phyloP scores from a whole-genome alignment of 495 filamentous ascomycete species.

The Halenospora varia region DNA sequence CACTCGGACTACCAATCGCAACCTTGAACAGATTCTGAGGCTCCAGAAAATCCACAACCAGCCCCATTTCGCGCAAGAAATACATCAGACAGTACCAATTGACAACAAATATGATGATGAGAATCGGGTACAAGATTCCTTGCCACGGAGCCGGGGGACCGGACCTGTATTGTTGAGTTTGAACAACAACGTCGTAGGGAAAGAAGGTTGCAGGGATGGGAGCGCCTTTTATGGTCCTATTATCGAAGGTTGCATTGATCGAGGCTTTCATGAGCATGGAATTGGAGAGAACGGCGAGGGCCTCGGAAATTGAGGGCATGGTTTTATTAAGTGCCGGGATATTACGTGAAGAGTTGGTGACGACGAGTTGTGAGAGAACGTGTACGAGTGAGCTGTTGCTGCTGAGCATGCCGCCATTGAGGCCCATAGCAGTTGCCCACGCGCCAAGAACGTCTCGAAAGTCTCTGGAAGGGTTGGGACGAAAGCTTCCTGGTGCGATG shows the following conservation, averaged over 20 bases:
- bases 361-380: slow-evolving; percentile 34
- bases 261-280: slow-evolving; percentile 54
- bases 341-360: neutral
- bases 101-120: slow-evolving; percentile 53
- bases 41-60: slow-evolving; percentile 69
- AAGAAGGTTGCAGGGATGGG: slow-evolving; percentile 37
- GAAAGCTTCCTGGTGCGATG: neutral
- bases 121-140: slow-evolving; percentile 52
- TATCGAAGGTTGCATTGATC: slow-evolving; percentile 49
- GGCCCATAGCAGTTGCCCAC: slow-evolving; percentile 52
- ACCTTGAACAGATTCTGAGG: slow-evolving; percentile 65
- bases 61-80: slow-evolving; percentile 37
- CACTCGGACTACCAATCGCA: slow-evolving; percentile 49
- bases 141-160: slow-evolving; percentile 53
- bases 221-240: slow-evolving; percentile 33
- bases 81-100: slow-evolving; percentile 51
- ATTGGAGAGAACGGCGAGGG: slow-evolving; percentile 58
- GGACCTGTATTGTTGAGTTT: slow-evolving; percentile 55
- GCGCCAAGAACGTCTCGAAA: slow-evolving; percentile 17
- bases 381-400: slow-evolving; percentile 54
- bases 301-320: slow-evolving; percentile 60
- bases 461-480: neutral
- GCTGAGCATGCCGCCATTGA: slow-evolving; percentile 53
- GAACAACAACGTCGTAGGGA: slow-evolving; percentile 50
- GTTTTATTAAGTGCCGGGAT: neutral